Base-by-base conservation (phyloP, 805 yeast species). In the Kockiozyma suomiensis region DNA sequence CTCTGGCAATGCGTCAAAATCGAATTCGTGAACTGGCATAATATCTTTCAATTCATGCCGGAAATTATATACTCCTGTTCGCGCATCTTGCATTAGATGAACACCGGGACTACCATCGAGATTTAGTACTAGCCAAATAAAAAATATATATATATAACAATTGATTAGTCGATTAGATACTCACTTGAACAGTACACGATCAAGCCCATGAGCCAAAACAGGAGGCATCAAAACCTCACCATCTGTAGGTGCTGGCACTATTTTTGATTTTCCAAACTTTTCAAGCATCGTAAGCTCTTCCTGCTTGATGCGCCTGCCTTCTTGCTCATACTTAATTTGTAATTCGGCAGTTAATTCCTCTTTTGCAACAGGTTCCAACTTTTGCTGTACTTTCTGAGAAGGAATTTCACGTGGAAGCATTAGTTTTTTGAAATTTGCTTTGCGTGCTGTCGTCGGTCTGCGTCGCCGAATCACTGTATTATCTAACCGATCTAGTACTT, bases 31-130 rank as follows among this genome's bases (percentile, higher is more conserved):
- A 33, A 87, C 79, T 4, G 84, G 78, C 63, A 87, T 81, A 25
- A 92, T 82, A 8, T 79, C 71, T 62, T 81, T 81, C 45, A 93
- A 74, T 56, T 75, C 77, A 1, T 86, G 84, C 7, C 84, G 75
- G 71, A 88, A 91, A 71, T 90, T 89, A 72, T 79, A 85, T 1
- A 84, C 85, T 49, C 85, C 78, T 0, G 96, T 83, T 60, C 97
- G 78, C 19, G 91, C 86, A 73, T 92, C 97, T 69, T 83, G 84
- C 33, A 88, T 72, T 61, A 81, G 85, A 66, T 91, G 96, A 1
- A 89, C 86, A 0, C 81, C 96, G 0, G 97, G 97, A 32, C 87
- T 85, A 52, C 23, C 21, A 15, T 15, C n/a, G 17, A 19, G 2
- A 6, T 17, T 52, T 43, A 43, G 49, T 19, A n/a, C n/a, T n/a